Evolutionary conservation across 148 eudicot genomes (phyloP).

Genomic region (Rhododendron simsii): DNA sequence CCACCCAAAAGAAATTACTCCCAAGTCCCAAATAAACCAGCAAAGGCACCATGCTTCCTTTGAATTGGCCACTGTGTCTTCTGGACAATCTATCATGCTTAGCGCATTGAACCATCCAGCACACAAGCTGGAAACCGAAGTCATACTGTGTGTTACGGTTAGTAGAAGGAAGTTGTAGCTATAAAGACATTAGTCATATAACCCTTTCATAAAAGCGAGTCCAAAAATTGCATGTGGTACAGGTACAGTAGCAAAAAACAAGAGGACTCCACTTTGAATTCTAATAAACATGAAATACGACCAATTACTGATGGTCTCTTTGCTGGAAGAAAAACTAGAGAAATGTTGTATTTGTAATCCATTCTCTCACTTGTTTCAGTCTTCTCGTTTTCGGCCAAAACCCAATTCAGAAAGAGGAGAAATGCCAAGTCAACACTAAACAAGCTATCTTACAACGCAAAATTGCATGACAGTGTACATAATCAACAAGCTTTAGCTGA

Average conservation of each 20-base stretch:
- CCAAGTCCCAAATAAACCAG: too few species aligned
- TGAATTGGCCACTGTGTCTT: not conserved
- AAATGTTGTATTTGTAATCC: not conserved
- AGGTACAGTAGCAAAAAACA: not conserved
- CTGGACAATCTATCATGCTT: not conserved
- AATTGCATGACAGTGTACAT: not conserved
- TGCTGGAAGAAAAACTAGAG: not conserved
- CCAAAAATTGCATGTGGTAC: not conserved
- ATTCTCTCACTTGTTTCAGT: not conserved
- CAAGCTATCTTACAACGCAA: not conserved
- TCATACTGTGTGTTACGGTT: not conserved
- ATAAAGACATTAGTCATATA: not conserved
- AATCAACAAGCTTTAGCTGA: not conserved
- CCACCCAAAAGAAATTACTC: too few species aligned
- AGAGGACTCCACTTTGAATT: not conserved
- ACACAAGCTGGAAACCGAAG: not conserved
- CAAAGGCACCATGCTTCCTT: not conserved
- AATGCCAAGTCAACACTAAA: not conserved
- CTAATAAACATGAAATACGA: not conserved
- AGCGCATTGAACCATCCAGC: not conserved
- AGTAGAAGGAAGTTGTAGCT: not conserved
- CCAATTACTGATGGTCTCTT: not conserved
- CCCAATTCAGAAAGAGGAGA: not conserved
- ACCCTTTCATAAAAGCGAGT: not conserved
- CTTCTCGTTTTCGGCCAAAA: not conserved